phyloP scores from a whole-genome alignment of 2,329 filamentous ascomycete genomes.

The Penicillium digitatum region DNA sequence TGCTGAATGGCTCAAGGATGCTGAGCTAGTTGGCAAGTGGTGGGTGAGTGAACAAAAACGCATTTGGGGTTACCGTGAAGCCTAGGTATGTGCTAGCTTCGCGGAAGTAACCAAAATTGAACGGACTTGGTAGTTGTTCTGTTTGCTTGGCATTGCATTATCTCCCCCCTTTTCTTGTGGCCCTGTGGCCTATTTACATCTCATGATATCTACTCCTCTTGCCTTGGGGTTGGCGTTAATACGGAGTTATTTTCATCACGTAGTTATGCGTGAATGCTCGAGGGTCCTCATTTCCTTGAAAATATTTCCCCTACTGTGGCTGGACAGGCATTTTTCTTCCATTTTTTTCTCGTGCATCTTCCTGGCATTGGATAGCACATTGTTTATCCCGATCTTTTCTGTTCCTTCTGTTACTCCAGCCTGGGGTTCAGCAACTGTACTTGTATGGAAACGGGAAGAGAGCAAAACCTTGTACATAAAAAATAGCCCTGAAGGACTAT shows the following conservation, averaged over 20 bases:
- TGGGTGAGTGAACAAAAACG: conserved; percentile 33
- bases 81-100: conserved; percentile 2
- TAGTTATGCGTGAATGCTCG: not conserved
- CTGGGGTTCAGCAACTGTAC: not conserved
- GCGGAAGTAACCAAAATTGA: not conserved
- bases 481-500: not conserved
- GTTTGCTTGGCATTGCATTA: not conserved
- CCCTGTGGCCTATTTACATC: conserved; percentile 5
- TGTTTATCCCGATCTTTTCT: not conserved
- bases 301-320: not conserved
- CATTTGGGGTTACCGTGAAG: conserved; percentile 28
- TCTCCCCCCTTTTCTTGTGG: not conserved
- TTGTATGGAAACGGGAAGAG: not conserved
- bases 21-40: conserved; percentile 38
- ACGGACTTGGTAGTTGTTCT: not conserved
- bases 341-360: not conserved
- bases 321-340: not conserved
- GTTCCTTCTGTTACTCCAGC: not conserved
- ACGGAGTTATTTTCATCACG: not conserved
- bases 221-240: not conserved
- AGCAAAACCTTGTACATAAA: conserved; percentile 4
- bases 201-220: conserved; percentile 3
- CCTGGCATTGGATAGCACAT: not conserved
- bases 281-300: not conserved
- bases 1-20: conserved; percentile 35